A percentile compares a stretch with the other conserved stretches of the same genome.
Conservation (phyloP, 441 rosid species). For the Erodium texanum region DNA sequence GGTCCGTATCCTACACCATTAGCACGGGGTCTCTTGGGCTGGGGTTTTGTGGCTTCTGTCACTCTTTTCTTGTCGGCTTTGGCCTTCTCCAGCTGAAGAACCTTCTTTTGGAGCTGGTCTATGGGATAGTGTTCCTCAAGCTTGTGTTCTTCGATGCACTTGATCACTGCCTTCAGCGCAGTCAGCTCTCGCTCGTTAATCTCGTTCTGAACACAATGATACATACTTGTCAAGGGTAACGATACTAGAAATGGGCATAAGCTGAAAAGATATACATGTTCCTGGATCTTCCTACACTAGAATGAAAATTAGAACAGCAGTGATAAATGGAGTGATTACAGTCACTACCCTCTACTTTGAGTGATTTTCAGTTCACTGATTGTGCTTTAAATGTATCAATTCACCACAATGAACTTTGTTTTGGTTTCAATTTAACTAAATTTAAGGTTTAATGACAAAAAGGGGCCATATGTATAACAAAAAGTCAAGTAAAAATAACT, state of each 20-base stretch:
- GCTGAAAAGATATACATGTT: too few relatives aligned
- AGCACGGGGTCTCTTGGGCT: conserved; percentile 83
- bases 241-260: neutral
- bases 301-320: too few relatives aligned
- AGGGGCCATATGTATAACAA: too few relatives aligned
- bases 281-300: too few relatives aligned
- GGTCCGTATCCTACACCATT: conserved; percentile 51
- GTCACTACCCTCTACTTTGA: too few relatives aligned
- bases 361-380: too few relatives aligned
- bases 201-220: conserved; percentile 42
- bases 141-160: conserved; percentile 87
- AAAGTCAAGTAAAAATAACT: too few relatives aligned
- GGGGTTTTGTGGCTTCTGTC: conserved; percentile 79
- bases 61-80: conserved; percentile 84
- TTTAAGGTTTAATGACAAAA: too few relatives aligned
- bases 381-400: too few relatives aligned
- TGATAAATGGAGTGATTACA: too few relatives aligned
- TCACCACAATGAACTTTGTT: too few relatives aligned
- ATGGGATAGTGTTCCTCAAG: conserved; percentile 78
- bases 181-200: conserved; percentile 74
- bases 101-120: conserved; percentile 62
- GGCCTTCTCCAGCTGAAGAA: conserved; percentile 79
- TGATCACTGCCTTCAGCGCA: conserved; percentile 75
- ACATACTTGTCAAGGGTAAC: neutral
- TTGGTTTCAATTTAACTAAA: too few relatives aligned